phyloP scores from a whole-genome alignment of 257 asterid species.

The Parsonsia alboflavescens region DNA sequence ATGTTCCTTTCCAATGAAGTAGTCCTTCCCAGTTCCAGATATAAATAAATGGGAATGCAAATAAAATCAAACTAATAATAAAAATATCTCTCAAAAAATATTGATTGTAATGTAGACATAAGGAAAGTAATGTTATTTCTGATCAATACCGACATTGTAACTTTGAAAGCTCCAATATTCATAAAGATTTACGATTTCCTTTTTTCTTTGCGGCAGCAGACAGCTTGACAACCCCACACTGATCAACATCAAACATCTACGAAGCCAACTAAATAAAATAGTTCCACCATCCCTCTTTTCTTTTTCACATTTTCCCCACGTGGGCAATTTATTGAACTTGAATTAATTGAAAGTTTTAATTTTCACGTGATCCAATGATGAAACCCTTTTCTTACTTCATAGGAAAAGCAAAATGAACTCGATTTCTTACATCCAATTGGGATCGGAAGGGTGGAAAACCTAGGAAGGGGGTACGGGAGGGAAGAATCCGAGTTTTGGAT shows the following conservation, averaged over 20 bases:
- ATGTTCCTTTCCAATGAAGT: not conserved
- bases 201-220: not conserved
- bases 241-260: not conserved
- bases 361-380: not conserved
- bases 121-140: no score
- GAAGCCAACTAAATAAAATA: not conserved
- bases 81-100: not conserved
- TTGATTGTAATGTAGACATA: not conserved
- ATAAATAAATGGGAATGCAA: not conserved
- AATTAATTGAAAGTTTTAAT: no score
- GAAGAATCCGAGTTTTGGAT: conserved; percentile 49
- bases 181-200: not conserved
- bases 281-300: not conserved
- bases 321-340: not conserved
- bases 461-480: conserved; percentile 60
- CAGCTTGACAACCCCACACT: not conserved
- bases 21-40: not conserved
- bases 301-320: not conserved
- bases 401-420: not conserved
- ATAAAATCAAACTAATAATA: not conserved
- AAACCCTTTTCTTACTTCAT: not conserved
- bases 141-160: not conserved
- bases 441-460: not conserved
- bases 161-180: not conserved
- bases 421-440: not conserved